Base-by-base conservation (phyloP, 257 asterid genomes). In the Asclepias syriaca region DNA sequence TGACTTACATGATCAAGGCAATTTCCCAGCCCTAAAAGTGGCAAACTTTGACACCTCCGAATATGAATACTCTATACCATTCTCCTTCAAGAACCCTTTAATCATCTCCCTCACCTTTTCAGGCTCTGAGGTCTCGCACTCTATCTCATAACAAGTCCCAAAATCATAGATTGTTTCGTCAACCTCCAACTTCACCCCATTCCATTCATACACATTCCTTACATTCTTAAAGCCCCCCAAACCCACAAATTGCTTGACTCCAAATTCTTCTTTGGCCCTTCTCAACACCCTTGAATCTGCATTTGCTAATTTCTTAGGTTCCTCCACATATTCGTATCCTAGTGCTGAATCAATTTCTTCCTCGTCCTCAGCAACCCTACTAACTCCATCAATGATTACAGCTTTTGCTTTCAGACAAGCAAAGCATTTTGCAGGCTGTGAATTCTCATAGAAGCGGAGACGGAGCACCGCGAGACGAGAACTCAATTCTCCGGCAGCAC, bases 351-450 rank as follows among this genome's bases (percentile, higher is more conserved):
- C 97, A 66, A 92, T 21, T 81, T 90, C 97, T 78, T 95, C 96
- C 81, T 92, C 99, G 66, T 91, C 96, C 73, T 91, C 99, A 80
- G 86, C 97, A 10, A 86, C 98, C 14, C 97, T 90, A 79, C 96
- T 91, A 70, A 94, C 88, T 5, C 99, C 99, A 63, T 88, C 81
- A 6, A 85, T 50, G 37, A 94, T 82, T 48, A 87, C 89, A 66
- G 96, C 95, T 60, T 94, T 94, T 24, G 89, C 96, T 82, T 91
- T 94, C 80, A 91, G 84, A 76, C 85, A 85, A 69, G 84, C 83
- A 70, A 91, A 77, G 73, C 97, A 94, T 77, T 86, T 88, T 63
- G 90, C 87, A 24, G 66, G 50, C 43, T 70, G 69, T 65, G 85
- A 71, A 16, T 84, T 82, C 55, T 94, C 97, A 82, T 89, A 91